Evolutionary conservation across 495 filamentous ascomycete species (phyloP).

Genomic region (Neurospora sp.): DNA sequence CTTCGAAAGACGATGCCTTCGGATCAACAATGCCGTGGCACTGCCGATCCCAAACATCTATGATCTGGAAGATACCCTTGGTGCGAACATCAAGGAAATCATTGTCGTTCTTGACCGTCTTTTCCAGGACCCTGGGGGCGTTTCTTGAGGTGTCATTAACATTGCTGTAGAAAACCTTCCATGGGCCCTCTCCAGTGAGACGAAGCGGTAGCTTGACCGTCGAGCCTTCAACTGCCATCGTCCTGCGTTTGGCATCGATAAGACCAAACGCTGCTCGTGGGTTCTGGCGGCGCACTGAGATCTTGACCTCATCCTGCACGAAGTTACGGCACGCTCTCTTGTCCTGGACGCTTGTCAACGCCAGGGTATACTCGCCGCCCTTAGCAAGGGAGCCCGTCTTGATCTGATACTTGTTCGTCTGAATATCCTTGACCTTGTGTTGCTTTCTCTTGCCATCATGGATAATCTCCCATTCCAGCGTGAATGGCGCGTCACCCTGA

Average conservation of each 20-base stretch:
- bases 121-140: conserved; percentile 9
- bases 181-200: conserved; percentile 73
- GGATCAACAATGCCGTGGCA: conserved; percentile 75
- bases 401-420: conserved; percentile 52
- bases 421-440: conserved; percentile 52
- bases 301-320: conserved; percentile 68
- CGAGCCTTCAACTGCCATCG: conserved; percentile 66
- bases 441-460: conserved; percentile 75
- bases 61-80: conserved; percentile 67
- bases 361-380: conserved; percentile 81
- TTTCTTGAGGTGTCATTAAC: conserved; percentile 31
- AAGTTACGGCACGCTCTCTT: conserved; percentile 74
- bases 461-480: conserved; percentile 87
- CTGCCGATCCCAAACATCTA: conserved; percentile 60
- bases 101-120: conserved; percentile 50
- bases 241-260: conserved; percentile 62
- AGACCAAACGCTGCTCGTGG: conserved; percentile 75
- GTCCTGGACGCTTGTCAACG: conserved; percentile 76
- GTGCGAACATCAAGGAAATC: conserved; percentile 53
- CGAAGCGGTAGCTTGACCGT: conserved; percentile 66
- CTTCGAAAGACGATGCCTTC: conserved; percentile 59
- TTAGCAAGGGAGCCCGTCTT: conserved; percentile 58
- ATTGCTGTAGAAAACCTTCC: conserved; percentile 68
- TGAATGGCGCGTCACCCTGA: conserved; percentile 74
- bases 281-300: conserved; percentile 75